Evolutionary conservation across 306 rosid species (phyloP).

Genomic region (Rosa persica): DNA sequence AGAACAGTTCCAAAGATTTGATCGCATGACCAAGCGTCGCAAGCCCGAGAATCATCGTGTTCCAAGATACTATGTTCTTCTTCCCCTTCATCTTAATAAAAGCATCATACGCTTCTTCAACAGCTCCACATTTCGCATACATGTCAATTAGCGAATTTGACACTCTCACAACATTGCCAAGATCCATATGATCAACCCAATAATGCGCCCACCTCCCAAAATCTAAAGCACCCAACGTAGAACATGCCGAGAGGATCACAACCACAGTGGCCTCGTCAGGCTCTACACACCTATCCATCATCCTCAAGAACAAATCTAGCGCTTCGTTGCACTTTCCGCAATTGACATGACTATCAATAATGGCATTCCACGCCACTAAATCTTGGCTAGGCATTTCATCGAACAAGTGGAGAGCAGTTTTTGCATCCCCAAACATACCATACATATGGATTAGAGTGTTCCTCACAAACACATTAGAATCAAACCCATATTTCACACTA

Average conservation of each 20-base stretch:
- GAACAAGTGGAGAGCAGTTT: constrained; percentile 54
- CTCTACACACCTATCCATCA: constrained; percentile 44
- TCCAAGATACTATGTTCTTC: constrained; percentile 70
- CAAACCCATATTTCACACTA: constrained; percentile 47
- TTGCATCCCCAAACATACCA: constrained; percentile 46
- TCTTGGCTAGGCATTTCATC: constrained; percentile 52
- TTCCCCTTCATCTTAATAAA: constrained; percentile 45
- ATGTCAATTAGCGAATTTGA: constrained; percentile 65
- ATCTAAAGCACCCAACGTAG: constrained; percentile 51
- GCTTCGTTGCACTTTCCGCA: constrained; percentile 48
- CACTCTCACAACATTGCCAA: constrained; percentile 30
- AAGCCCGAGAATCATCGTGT: constrained; percentile 71
- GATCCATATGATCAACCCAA: constrained; percentile 15
- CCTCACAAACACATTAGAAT: constrained; percentile 52
- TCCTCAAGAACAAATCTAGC: constrained; percentile 43
- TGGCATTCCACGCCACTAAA: constrained; percentile 76
- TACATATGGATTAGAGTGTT: constrained; percentile 74
- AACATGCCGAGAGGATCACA: constrained; percentile 64
- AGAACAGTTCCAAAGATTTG: constrained; percentile 52
- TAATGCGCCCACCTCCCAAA: constrained; percentile 71
- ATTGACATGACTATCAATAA: constrained; percentile 45
- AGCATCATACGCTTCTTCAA: constrained; percentile 55
- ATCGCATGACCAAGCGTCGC: constrained; percentile 61
- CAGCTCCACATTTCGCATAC: constrained; percentile 77
- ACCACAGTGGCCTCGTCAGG: constrained; percentile 66